Evolutionary conservation across 2,329 filamentous ascomycete genomes (phyloP), one percentile per base, ranked within the genome.

Genomic region (Atkinsonella hypoxylon): DNA sequence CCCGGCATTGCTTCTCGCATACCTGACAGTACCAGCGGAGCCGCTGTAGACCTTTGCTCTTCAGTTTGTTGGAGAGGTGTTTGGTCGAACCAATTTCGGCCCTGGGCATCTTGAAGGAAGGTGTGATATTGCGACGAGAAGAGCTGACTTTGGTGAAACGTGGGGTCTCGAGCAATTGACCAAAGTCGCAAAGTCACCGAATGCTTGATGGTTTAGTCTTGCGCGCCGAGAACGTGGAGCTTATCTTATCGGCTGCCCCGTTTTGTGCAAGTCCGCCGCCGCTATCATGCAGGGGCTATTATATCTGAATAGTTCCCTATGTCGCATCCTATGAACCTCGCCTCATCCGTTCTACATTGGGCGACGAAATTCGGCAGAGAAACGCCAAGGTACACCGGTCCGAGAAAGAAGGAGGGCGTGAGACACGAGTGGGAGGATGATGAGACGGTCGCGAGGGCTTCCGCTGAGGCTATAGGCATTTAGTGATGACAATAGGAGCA

Each of bases 31-130:
- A 97, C 87, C 89, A 98, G 64, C 91, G 80, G 49, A 98, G 74
- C 7, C 91, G 79, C 62, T 93, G 85, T 11, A 82, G 69, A 50
- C 82, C 83, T 65, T 88, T 85, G 55, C 81, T 79, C 70, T 95
- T 96, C 73, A 95, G 83, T 70, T 89, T 85, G 72, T 97, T 97
- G 69, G 79, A 82, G 53, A 97, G 78, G 66, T 88, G 80, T 71
- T 96, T 97, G n/a, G 85, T 89, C 51, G 84, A 87, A 56, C 93
- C 93, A 49, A 88, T 83, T 73, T 97, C 93, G 61, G 93, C 93
- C 73, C 87, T 88, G 49, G 85, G 84, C 91, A 97, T 97, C 48
- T 64, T 84, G 44, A 40, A 32, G 38, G 36, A 4, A n/a, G 13
- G 10, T 48, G 11, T 4, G 17, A 13, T 48, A 18, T 30, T 17